These are phyloP conservation scores for Paradendryphiella salina DNA, from an alignment of 2,329 filamentous ascomycete genomes.

Conservation along the genomic window DNA sequence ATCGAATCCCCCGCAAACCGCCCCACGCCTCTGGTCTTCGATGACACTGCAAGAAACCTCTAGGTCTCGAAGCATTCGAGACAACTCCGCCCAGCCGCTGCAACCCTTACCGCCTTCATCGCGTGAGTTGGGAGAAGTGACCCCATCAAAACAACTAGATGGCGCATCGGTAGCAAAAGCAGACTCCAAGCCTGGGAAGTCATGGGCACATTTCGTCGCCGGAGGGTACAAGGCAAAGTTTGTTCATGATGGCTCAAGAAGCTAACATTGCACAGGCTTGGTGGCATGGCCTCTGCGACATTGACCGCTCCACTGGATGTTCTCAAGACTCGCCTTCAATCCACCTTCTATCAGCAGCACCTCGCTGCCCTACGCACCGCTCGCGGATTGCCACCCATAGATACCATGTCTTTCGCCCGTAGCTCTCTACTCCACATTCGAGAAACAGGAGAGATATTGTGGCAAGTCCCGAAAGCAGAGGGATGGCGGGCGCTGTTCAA, in stretches of 20 bases:
- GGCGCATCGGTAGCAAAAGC: slow-evolving; percentile 45
- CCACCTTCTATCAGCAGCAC: slow-evolving; percentile 90
- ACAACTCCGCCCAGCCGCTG: slow-evolving; percentile 30
- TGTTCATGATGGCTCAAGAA: slow-evolving; percentile 27
- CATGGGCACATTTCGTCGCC: slow-evolving; percentile 89
- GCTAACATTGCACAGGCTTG: slow-evolving; percentile 61
- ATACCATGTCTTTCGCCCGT: slow-evolving; percentile 65
- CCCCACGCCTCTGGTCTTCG: slow-evolving; percentile 22
- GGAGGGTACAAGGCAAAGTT: slow-evolving; percentile 66
- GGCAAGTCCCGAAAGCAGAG: slow-evolving; percentile 76
- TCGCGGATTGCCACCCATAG: slow-evolving; percentile 57
- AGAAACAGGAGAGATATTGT: slow-evolving; percentile 85
- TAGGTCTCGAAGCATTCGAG: slow-evolving; percentile 36
- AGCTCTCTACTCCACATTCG: slow-evolving; percentile 73
- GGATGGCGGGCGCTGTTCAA: slow-evolving; percentile 90
- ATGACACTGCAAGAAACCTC: slow-evolving; percentile 45
- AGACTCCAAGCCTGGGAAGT: slow-evolving; percentile 62
- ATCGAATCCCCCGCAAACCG: slow-evolving; percentile 2
- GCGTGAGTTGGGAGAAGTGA: slow-evolving; percentile 62
- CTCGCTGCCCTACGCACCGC: slow-evolving; percentile 69
- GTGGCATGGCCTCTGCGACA: slow-evolving; percentile 89
- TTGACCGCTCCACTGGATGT: slow-evolving; percentile 94
- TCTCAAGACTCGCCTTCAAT: slow-evolving; percentile 89
- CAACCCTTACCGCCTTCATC: slow-evolving; percentile 54
- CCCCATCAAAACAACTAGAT: slow-evolving; percentile 53